Evolutionary conservation across 345 rosid genomes (phyloP).

Genomic region (Orychophragmus violaceus): DNA sequence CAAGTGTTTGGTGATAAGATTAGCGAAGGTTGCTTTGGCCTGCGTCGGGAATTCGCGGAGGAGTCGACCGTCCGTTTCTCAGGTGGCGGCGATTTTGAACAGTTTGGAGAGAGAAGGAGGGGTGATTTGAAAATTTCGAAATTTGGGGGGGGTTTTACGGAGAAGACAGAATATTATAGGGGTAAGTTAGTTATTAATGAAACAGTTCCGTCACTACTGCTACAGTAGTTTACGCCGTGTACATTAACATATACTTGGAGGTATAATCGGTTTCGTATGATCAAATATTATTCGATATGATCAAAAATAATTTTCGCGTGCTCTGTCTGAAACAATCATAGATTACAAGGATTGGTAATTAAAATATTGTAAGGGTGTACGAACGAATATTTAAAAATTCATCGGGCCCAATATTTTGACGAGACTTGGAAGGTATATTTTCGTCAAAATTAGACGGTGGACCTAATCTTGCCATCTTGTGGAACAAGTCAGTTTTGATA

Average conservation of each 20-base stretch:
- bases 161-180: background rate
- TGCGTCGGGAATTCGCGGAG: slow-evolving; percentile 73
- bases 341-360: background rate
- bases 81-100: slow-evolving; percentile 61
- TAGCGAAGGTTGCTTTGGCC: slow-evolving; percentile 76
- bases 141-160: slow-evolving; percentile 3
- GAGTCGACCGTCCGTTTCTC: slow-evolving; percentile 52
- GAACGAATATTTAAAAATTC: slow-evolving; percentile 3
- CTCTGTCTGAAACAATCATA: background rate
- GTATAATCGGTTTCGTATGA: background rate
- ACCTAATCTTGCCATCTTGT: slow-evolving; percentile 20
- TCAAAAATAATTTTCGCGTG: background rate
- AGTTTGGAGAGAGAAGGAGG: slow-evolving; percentile 41
- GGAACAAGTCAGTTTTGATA: slow-evolving; percentile 18
- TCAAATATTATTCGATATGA: background rate
- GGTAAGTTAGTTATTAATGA: background rate
- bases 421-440: slow-evolving; percentile 19
- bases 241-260: background rate
- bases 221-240: background rate
- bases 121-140: background rate
- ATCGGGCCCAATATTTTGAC: slow-evolving; percentile 1
- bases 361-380: background rate
- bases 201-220: background rate
- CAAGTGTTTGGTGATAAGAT: slow-evolving; percentile 46
- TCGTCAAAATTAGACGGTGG: slow-evolving; percentile 27